Evolutionary conservation across 352 stramenopile genomes (phyloP).

Genomic region (Phytophthora colocasiae): DNA sequence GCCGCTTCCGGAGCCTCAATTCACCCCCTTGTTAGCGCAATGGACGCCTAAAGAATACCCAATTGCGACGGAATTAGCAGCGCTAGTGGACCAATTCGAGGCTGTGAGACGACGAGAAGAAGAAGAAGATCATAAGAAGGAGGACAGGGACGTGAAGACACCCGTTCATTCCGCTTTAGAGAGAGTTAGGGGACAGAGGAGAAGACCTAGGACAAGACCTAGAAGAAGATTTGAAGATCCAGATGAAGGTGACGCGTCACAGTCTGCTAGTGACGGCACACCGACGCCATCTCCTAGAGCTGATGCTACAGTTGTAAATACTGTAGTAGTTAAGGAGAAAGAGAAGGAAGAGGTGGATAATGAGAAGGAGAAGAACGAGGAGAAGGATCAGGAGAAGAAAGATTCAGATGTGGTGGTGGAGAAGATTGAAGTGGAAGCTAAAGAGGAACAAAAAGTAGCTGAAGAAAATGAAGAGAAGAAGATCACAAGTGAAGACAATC

Average conservation of each 20-base stretch:
- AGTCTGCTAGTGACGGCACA: constrained; percentile 35
- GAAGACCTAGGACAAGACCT: constrained; percentile 33
- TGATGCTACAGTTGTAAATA: background rate
- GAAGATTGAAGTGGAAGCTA: constrained; percentile 1
- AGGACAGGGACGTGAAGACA: constrained; percentile 16
- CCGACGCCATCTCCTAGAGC: constrained; percentile 28
- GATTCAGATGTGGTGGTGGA: constrained; percentile 6
- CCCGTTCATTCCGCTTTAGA: constrained; percentile 30
- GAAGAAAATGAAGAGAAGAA: constrained; percentile 12
- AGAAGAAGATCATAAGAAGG: constrained; percentile 14
- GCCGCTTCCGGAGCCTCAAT: constrained; percentile 54
- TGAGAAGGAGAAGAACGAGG: background rate
- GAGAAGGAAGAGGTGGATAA: constrained; percentile 7
- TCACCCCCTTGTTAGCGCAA: constrained; percentile 52
- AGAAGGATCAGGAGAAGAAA: constrained; percentile 3
- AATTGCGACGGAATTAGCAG: constrained; percentile 43
- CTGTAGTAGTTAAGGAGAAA: constrained; percentile 1
- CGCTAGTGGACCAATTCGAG: constrained; percentile 53
- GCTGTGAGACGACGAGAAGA: constrained; percentile 38
- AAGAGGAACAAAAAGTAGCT: constrained; percentile 7
- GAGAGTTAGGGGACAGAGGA: constrained; percentile 25
- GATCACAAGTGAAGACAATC: constrained; percentile 1
- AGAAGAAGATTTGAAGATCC: constrained; percentile 44
- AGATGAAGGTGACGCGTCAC: constrained; percentile 28
- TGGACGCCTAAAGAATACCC: constrained; percentile 44